Conservation (phyloP, 192 early-diverging fungal species). For the Coemansia sp. region DNA sequence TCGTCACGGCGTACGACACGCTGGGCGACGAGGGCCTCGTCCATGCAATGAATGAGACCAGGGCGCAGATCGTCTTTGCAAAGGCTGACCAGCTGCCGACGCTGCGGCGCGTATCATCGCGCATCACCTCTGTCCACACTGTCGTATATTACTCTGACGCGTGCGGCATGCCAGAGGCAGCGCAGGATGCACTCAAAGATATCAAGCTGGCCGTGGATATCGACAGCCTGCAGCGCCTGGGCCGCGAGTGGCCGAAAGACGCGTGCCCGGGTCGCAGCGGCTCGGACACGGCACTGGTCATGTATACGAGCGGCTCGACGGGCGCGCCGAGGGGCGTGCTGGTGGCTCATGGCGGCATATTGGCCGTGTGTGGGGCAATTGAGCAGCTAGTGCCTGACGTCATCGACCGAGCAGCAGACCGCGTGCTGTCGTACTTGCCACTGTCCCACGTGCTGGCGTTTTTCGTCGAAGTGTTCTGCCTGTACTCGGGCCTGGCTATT, state of each 20-base stretch:
- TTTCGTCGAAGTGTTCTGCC: conserved; percentile 71
- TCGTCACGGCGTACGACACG: conserved; percentile 86
- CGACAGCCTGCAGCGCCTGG: conserved; percentile 26
- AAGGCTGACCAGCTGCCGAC: conserved; percentile 62
- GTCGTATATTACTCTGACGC: conserved; percentile 65
- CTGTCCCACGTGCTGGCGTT: conserved; percentile 91
- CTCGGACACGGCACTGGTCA: conserved; percentile 77
- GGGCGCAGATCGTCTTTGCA: conserved; percentile 71
- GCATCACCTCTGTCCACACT: conserved; percentile 58
- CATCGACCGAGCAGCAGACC: conserved; percentile 60
- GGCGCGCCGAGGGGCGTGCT: conserved; percentile 93
- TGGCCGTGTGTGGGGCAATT: conserved; percentile 66
- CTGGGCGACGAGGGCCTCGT: conserved; percentile 83
- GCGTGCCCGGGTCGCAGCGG: conserved; percentile 66
- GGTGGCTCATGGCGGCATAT: conserved; percentile 80
- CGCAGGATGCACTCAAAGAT: conserved; percentile 58
- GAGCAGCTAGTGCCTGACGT: conserved; percentile 40
- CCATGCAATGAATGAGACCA: conserved; percentile 89
- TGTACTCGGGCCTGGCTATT: conserved; percentile 70
- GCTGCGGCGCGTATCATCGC: conserved; percentile 25
- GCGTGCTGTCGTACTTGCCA: conserved; percentile 81
- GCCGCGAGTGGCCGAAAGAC: conserved; percentile 65
- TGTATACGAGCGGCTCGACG: conserved; percentile 90
- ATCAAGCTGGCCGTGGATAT: neutral
- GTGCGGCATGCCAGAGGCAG: conserved; percentile 41